Percentiles rank a stretch among this genome's conserved stretches.
phyloP scores from a whole-genome alignment of 176 grass and related monocot species.

The Musa troglodytarum region DNA sequence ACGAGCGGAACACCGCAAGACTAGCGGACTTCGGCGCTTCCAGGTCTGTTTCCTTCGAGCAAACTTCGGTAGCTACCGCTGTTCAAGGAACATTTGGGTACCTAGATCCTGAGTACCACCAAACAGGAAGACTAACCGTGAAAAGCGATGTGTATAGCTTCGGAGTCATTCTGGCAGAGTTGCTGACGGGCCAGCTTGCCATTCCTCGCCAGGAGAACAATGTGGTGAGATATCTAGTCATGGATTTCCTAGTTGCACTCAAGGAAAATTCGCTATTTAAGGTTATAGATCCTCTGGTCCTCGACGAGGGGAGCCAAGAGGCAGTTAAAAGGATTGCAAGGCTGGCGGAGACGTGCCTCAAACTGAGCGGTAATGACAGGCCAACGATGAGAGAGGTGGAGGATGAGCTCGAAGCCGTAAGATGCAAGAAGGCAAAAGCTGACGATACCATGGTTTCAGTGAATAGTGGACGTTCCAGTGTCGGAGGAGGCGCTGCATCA shows the following conservation, averaged over 20 bases:
- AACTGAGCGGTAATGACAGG: conserved; percentile 18
- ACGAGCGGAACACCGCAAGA: neutral
- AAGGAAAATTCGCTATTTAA: conserved; percentile 10
- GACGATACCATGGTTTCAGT: neutral
- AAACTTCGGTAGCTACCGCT: neutral
- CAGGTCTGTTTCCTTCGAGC: conserved; percentile 28
- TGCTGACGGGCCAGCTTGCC: neutral
- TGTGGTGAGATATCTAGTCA: neutral
- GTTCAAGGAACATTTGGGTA: conserved; percentile 21
- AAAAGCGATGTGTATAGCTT: conserved; percentile 24
- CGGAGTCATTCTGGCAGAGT: conserved; percentile 18
- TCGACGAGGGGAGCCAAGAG: neutral
- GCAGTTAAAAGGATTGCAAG: conserved; percentile 12
- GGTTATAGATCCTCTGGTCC: neutral
- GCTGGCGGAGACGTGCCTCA: conserved; percentile 21
- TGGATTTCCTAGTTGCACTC: neutral
- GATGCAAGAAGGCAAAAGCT: neutral
- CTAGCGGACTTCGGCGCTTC: conserved; percentile 24
- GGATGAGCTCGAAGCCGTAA: neutral
- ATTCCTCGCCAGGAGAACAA: neutral
- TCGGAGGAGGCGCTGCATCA: neutral
- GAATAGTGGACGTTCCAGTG: neutral
- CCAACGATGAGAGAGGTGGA: conserved; percentile 26
- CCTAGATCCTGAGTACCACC: neutral
- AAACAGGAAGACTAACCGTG: neutral